These are phyloP conservation scores for Leonotis leonurus DNA, from an alignment of 257 asterid species.

Conservation along the genomic window DNA sequence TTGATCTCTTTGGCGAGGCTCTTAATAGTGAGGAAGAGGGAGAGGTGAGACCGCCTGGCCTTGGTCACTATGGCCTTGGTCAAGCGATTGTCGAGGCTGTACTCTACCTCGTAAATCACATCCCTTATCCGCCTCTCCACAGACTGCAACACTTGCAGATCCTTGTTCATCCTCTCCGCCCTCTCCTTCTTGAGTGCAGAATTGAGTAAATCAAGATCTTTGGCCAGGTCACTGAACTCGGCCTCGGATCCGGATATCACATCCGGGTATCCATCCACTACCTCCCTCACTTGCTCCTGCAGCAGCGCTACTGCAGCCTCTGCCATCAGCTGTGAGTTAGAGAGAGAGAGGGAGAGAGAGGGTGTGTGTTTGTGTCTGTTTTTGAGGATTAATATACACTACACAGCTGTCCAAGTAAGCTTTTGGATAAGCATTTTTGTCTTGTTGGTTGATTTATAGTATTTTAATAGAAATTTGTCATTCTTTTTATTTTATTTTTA, in stretches of 20 bases:
- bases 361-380: no score
- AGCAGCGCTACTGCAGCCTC: neutral
- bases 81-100: conserved; percentile 20
- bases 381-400: no score
- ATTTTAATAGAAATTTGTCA: no score
- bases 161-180: neutral
- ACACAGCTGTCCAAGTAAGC: no score
- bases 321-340: neutral
- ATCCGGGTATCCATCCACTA: neutral
- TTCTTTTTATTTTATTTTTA: no score
- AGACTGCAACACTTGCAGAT: neutral
- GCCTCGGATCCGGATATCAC: neutral
- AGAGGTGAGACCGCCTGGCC: neutral
- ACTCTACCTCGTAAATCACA: conserved; percentile 18
- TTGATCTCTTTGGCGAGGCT: neutral
- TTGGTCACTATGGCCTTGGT: neutral
- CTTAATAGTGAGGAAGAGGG: no score
- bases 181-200: neutral
- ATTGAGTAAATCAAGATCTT: neutral
- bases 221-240: neutral
- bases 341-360: neutral
- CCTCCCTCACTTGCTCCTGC: conserved; percentile 3
- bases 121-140: conserved; percentile 13
- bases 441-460: no score
- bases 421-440: neutral